Evolutionary conservation across 2,329 filamentous ascomycete genomes (phyloP).

Genomic region (Colletotrichum tabaci): DNA sequence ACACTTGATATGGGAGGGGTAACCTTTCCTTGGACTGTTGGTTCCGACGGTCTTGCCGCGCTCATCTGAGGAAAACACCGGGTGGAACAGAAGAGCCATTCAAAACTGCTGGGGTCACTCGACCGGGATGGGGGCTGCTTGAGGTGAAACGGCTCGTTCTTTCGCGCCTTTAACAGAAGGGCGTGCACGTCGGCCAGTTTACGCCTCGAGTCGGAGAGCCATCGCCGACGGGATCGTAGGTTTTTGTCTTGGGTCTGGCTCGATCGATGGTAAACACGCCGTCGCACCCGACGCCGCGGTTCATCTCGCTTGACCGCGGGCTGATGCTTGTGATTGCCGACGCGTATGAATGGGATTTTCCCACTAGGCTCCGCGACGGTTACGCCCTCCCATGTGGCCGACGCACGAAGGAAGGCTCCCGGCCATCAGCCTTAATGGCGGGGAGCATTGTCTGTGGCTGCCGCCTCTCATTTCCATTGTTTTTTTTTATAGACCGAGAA

Average conservation of each 20-base stretch:
- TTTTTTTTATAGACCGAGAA: not conserved
- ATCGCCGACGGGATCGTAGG: not conserved
- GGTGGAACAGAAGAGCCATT: constrained; percentile 5
- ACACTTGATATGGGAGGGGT: not conserved
- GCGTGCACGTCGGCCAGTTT: not conserved
- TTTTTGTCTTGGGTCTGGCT: not conserved
- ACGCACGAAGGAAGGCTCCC: not conserved
- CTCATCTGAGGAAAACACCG: not conserved
- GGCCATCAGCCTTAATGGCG: not conserved
- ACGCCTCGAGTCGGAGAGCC: not conserved
- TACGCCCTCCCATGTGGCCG: not conserved
- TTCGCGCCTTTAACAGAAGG: not conserved
- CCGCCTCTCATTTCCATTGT: not conserved
- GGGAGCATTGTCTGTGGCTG: not conserved
- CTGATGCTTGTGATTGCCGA: not conserved
- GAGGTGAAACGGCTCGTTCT: not conserved
- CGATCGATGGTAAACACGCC: not conserved
- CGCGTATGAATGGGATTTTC: not conserved
- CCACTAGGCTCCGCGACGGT: not conserved
- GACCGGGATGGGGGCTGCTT: not conserved
- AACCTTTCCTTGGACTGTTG: not conserved
- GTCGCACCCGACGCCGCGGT: not conserved
- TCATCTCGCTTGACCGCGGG: not conserved
- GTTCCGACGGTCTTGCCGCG: not conserved
- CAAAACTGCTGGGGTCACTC: not conserved